Base-by-base conservation (phyloP, 345 rosid genomes). In the Zanthoxylum bungeanum region DNA sequence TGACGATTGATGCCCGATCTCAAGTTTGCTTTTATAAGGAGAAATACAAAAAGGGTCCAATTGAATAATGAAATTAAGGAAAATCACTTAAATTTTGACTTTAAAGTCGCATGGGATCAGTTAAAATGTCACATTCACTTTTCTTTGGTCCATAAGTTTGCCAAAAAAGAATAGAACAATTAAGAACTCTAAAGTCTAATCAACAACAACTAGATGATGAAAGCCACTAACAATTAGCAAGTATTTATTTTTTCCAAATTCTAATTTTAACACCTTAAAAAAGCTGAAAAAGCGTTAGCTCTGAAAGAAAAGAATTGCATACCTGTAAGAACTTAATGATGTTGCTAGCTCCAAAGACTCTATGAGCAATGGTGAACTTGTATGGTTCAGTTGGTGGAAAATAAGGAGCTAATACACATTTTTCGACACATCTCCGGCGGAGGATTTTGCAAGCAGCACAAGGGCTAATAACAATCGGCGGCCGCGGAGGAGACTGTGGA, bases 391-490 rank as follows among this genome's bases (percentile, higher is more conserved):
- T 80, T 19, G 93, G 93, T 9, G 93, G 93, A 62, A 89, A 89
- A 69, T 85, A 89, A n/a, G 93, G 91, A 28, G 93, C 91, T 4
- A 89, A 61, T 34, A 86, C 75, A 61, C 93, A 89, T 49, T 86
- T 89, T 3, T 86, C 88, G 1, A 68, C 79, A 66, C 93, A 89
- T 47, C 87, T 73, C 59, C 93, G 85, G 72, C 93, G 86, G 21
- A 89, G 93, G 75, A 89, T 85, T 73, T 82, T 89, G 82, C 93
- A 87, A 64, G 93, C 91, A 19, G 93, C 93, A 52, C 93, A 89
- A 8, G 93, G 93, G 80, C 87, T 85, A 12, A 84, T 30, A 53
- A 86, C 78, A 28, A 78, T 79, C 3, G 46, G 24, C 0, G 70
- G 59, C 3, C n/a, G n/a, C n/a, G n/a, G n/a, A n/a, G 73, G 59